These are phyloP conservation scores for Vitis rupestris DNA, from an alignment of 164 flowering plant genomes.

Conservation along the genomic window DNA sequence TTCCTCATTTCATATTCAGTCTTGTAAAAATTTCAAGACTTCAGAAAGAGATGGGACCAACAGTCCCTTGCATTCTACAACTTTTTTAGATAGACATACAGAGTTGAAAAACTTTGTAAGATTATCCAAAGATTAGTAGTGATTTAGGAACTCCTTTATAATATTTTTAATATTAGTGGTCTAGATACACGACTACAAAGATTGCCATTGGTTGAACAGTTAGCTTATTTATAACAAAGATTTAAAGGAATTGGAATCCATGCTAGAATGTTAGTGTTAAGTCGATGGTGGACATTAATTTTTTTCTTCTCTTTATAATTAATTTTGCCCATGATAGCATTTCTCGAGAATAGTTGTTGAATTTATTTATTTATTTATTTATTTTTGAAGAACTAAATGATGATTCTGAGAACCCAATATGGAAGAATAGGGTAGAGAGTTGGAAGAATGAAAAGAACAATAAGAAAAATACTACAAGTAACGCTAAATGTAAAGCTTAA, in stretches of 20 bases:
- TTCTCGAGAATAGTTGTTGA: neutral
- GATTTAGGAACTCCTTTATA: neutral
- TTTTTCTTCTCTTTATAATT: neutral
- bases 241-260: constrained; percentile 65
- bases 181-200: neutral
- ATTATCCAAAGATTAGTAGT: constrained; percentile 83
- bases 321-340: neutral
- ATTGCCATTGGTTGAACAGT: neutral
- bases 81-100: constrained; percentile 93
- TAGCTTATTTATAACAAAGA: too few species aligned
- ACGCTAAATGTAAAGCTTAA: constrained; percentile 43
- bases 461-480: constrained; percentile 50
- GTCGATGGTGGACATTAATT: constrained; percentile 58
- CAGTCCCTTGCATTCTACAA: constrained; percentile 88
- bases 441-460: constrained; percentile 87
- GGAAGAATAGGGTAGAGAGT: constrained; percentile 95
- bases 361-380: neutral
- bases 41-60: constrained; percentile 85
- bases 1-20: constrained; percentile 1
- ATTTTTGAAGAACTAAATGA: constrained; percentile 58
- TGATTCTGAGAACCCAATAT: constrained; percentile 83
- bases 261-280: constrained; percentile 71
- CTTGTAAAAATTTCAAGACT: constrained; percentile 53
- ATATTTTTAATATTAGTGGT: neutral
- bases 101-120: constrained; percentile 85